Percentiles rank a stretch among this genome's conserved stretches.
These are phyloP conservation scores for Xanthoconium separans DNA, from an alignment of 1,284 basidiomycete genomes.

Conservation along the genomic window DNA sequence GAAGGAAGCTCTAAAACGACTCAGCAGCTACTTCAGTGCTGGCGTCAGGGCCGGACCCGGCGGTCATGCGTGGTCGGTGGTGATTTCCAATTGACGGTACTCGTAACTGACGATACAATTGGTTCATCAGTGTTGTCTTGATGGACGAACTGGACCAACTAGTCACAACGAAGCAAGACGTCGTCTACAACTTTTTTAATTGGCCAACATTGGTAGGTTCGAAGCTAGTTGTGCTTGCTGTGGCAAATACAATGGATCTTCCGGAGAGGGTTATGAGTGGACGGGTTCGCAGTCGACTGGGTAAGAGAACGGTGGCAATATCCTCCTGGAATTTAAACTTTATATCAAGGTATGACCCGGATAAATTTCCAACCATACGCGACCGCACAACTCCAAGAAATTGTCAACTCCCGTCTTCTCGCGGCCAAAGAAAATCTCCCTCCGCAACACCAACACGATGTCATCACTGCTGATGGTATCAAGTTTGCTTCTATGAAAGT, in stretches of 20 bases:
- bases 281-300: conserved; percentile 89
- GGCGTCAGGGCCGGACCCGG: conserved; percentile 58
- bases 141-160: conserved; percentile 99
- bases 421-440: conserved; percentile 52
- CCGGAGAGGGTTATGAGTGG: conserved; percentile 93
- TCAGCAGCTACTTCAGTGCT: conserved; percentile 62
- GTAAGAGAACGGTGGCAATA: conserved; percentile 43
- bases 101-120: not conserved
- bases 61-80: conserved; percentile 65
- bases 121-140: conserved; percentile 73
- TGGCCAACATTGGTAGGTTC: conserved; percentile 92
- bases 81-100: not conserved
- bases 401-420: conserved; percentile 79
- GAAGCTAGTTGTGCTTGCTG: conserved; percentile 91
- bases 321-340: conserved; percentile 2
- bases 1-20: conserved; percentile 69
- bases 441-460: conserved; percentile 39
- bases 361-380: conserved; percentile 96
- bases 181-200: conserved; percentile 99
- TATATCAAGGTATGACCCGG: conserved; percentile 78
- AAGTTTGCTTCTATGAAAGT: conserved; percentile 91
- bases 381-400: conserved; percentile 78
- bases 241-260: conserved; percentile 98
- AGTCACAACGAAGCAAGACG: conserved; percentile 94
- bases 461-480: conserved; percentile 78